Percentiles rank a stretch among this genome's conserved stretches.
Conservation (phyloP, 2,329 filamentous ascomycete species). For the Cladophialophora psammophila region DNA sequence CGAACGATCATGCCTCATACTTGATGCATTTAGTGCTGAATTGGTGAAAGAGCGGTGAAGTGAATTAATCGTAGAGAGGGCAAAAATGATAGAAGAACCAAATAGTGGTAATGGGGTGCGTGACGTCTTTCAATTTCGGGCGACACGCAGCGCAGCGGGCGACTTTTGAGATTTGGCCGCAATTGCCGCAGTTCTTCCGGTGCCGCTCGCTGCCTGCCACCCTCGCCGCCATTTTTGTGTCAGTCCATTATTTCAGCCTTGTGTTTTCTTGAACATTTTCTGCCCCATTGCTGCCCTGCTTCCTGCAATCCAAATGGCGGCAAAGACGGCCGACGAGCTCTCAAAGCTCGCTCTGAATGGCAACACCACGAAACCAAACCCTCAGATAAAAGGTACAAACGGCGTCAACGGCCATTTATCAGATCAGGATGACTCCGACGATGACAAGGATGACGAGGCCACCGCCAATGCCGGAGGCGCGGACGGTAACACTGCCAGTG, state of each 20-base stretch:
- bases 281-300: not conserved
- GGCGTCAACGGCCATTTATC: constrained; percentile 53
- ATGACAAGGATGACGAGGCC: constrained; percentile 60
- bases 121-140: constrained; percentile 27
- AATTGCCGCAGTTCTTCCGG: constrained; percentile 24
- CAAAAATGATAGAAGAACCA: not conserved
- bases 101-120: not conserved
- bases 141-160: not conserved
- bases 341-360: constrained; percentile 44
- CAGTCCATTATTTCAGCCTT: constrained; percentile 7
- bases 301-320: constrained; percentile 35
- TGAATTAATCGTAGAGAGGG: not conserved
- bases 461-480: constrained; percentile 50
- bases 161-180: constrained; percentile 6
- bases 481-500: constrained; percentile 41
- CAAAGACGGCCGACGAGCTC: constrained; percentile 40
- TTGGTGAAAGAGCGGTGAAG: not conserved
- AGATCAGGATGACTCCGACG: constrained; percentile 63
- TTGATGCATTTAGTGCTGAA: constrained; percentile 20
- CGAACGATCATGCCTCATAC: constrained; percentile 42
- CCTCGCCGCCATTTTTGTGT: not conserved
- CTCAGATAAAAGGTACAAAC: constrained; percentile 41
- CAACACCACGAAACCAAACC: constrained; percentile 42
- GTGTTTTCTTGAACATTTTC: not conserved
- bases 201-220: constrained; percentile 13